Conservation (phyloP, 1,139 yeast genomes). For the Candida neerlandica region DNA sequence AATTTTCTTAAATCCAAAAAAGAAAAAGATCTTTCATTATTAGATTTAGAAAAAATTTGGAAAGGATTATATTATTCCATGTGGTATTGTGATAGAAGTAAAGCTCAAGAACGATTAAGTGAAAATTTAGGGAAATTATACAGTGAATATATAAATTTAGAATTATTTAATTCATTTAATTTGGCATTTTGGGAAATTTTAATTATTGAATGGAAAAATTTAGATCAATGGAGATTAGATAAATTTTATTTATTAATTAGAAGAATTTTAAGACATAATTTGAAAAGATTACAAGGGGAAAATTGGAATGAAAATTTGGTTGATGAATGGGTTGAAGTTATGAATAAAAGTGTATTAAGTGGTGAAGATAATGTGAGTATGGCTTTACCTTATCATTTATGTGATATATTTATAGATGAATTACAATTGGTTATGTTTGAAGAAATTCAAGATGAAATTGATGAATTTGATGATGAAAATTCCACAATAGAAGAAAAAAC, state of each 20-base stretch:
- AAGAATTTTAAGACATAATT: conserved; percentile 67
- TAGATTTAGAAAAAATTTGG: conserved; percentile 85
- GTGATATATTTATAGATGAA: conserved; percentile 86
- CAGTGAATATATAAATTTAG: conserved; percentile 38
- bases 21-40: conserved; percentile 28
- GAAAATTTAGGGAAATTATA: conserved; percentile 67
- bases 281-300: conserved; percentile 55
- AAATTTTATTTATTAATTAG: conserved; percentile 82
- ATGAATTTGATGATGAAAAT: conserved; percentile 29
- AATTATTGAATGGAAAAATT: conserved; percentile 77
- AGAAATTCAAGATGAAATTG: conserved; percentile 46
- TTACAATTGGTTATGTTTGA: conserved; percentile 66
- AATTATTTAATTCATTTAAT: conserved; percentile 45
- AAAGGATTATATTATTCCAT: conserved; percentile 88
- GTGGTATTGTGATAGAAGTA: conserved; percentile 96
- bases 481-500: conserved; percentile 28
- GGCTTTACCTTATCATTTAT: conserved; percentile 82
- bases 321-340: conserved; percentile 44
- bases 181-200: conserved; percentile 84
- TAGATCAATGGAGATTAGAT: conserved; percentile 87
- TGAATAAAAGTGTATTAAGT: conserved; percentile 51
- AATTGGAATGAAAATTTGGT: conserved; percentile 61
- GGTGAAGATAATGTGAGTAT: conserved; percentile 64
- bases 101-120: conserved; percentile 87
- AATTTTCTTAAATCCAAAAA: conserved; percentile 52